Base-by-base conservation (phyloP, 176 grass and related monocot genomes). In the Hordeum marinum region DNA sequence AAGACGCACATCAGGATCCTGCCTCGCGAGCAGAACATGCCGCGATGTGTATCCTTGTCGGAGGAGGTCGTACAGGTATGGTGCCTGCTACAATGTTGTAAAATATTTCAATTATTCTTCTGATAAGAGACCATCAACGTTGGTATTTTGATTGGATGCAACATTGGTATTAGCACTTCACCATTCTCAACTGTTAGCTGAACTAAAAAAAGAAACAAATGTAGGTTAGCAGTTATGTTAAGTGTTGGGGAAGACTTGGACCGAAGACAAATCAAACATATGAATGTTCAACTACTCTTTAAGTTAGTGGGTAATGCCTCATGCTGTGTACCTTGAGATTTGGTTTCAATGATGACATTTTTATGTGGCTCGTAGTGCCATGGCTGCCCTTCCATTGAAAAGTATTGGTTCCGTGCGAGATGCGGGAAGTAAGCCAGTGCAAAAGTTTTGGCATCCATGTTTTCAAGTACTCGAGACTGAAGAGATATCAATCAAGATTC, bases 1-100 rank as follows among this genome's bases (percentile, higher is more conserved):
- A 99, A 91, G 75, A 99, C 96, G n/a, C 96, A 94, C 86, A 99
- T 99, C 59, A 89, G 96, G 69, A 94, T 99, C 78, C 89, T 99
- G 84, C 91, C 96, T 0, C 90, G 96, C 54, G 96, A 94, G 84
- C 91, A 94, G 73, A 80, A 92, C 79, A 96, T 93, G 0, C 96
- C 93, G 6, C 87, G 88, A 25, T 96, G 96, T 41, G 91, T 99
- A 17, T 92, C 96, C 0, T 63, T 82, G 39, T 92, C 96, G 0
- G 96, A 99, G 83, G 96, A 99, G 84, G 86, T 99, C 68, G 91
- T 99, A 29, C 96, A 99, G 96, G 96, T 99, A 92, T 63, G 58
- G 11, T 5, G 66, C 45, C 77, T 73, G 43, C 67, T 79, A 40
- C 14, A 58, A 73, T 83, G 65, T 46, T 50, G 58, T 73, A 57